Percentiles rank a stretch among this genome's conserved stretches.
Evolutionary conservation across 768 basidiomycete species (phyloP).

Genomic region (Leucocoprinus sp.): DNA sequence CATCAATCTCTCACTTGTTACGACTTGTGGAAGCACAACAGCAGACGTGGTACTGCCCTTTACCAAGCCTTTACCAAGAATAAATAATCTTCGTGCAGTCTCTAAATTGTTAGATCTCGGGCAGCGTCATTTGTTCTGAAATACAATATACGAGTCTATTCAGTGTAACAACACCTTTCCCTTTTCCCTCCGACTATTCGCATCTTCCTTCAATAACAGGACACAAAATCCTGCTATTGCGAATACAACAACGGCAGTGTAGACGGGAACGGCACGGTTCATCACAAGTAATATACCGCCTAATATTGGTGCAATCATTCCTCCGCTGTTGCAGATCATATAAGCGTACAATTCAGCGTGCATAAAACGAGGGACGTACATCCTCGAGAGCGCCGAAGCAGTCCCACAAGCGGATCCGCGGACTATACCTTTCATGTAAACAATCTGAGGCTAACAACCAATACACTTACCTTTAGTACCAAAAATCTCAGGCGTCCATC

Average conservation of each 20-base stretch:
- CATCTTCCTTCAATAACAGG: slow-evolving; percentile 46
- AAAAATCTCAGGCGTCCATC: slow-evolving; percentile 87
- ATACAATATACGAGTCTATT: too few species aligned
- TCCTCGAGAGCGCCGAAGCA: slow-evolving; percentile 77
- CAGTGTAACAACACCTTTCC: slow-evolving; percentile 21
- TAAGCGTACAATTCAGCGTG: slow-evolving; percentile 3
- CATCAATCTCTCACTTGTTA: too few species aligned
- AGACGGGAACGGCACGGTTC: slow-evolving; percentile 65
- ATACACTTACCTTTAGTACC: slow-evolving; percentile 54
- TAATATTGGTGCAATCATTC: slow-evolving; percentile 80
- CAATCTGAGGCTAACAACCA: not conserved
- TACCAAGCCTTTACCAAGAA: too few species aligned
- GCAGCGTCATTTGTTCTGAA: too few species aligned
- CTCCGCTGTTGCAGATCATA: slow-evolving; percentile 46
- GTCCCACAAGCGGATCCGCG: slow-evolving; percentile 86
- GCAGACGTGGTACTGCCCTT: too few species aligned
- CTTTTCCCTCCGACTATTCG: slow-evolving; percentile 26
- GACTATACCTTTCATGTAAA: slow-evolving; percentile 30
- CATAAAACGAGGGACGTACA: slow-evolving; percentile 38
- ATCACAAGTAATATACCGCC: slow-evolving; percentile 68
- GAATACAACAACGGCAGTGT: slow-evolving; percentile 63
- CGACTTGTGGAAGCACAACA: too few species aligned
- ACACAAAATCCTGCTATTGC: slow-evolving; percentile 55
- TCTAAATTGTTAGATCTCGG: too few species aligned
- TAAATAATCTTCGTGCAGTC: too few species aligned